Evolutionary conservation across 192 early-diverging fungal genomes (phyloP).

Genomic region (Lobosporangium transversale): DNA sequence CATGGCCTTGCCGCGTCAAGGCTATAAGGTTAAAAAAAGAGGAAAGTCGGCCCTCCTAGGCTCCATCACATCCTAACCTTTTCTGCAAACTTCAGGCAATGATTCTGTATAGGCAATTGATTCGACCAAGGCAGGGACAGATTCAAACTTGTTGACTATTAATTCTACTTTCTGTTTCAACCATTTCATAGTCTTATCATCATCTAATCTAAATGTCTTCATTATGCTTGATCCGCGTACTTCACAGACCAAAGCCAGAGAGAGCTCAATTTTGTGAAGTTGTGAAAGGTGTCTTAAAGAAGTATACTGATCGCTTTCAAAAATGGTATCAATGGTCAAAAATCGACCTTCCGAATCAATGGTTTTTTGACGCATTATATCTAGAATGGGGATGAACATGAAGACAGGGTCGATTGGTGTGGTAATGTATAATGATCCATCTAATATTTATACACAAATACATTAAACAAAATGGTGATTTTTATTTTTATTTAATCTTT

Average conservation of each 20-base stretch:
- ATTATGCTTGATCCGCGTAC: constrained; percentile 9
- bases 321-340: constrained; percentile 42
- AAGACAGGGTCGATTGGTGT: constrained; percentile 59
- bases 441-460: constrained; percentile 6
- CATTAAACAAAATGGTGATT: no score
- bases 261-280: constrained; percentile 21
- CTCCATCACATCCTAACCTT: no score
- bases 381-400: constrained; percentile 56
- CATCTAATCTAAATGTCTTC: constrained; percentile 52
- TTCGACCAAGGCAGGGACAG: constrained; percentile 9
- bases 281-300: constrained; percentile 40
- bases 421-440: constrained; percentile 56
- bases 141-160: constrained; percentile 16
- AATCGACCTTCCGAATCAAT: constrained; percentile 47
- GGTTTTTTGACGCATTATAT: constrained; percentile 50
- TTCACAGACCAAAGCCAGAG: constrained; percentile 45
- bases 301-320: constrained; percentile 52
- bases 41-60: no score
- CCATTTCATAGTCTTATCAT: constrained; percentile 52
- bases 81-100: constrained; percentile 13
- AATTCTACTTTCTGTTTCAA: constrained; percentile 47
- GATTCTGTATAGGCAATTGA: constrained; percentile 48
- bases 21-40: no score
- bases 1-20: no score
- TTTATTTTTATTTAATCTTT: no score